phyloP scores from a whole-genome alignment of 75 land plant species.

The Cunninghamia lanceolata region DNA sequence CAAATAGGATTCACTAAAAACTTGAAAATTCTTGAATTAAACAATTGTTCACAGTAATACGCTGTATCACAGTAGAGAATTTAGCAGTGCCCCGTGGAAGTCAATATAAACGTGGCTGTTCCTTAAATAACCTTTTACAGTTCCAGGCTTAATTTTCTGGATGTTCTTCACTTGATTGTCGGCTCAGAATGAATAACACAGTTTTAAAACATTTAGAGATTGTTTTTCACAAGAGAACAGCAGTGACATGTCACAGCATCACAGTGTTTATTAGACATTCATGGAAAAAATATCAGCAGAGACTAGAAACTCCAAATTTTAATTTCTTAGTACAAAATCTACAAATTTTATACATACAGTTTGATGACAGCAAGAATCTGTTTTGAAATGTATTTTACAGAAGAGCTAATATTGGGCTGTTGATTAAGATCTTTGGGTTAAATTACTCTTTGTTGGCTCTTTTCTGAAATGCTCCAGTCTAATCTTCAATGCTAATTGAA shows the following conservation, averaged over 20 bases:
- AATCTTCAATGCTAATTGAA: neutral
- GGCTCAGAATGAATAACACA: neutral
- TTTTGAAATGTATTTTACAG: neutral
- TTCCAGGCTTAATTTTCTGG: neutral
- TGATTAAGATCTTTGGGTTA: neutral
- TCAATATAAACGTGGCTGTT: neutral
- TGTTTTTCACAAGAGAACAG: neutral
- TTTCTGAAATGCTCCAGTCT: neutral
- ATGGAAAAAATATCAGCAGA: neutral
- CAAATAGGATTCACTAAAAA: neutral
- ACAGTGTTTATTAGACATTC: neutral
- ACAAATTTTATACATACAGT: neutral
- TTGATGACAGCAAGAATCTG: neutral
- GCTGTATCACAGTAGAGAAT: neutral
- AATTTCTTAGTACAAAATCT: neutral
- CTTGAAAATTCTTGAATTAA: neutral
- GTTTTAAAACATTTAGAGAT: neutral
- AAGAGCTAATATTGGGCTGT: neutral
- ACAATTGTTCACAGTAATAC: neutral
- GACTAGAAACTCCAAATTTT: neutral
- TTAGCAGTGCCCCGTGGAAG: neutral
- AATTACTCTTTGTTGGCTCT: neutral
- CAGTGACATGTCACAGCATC: neutral
- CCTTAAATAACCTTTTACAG: neutral
- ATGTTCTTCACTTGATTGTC: neutral